Evolutionary conservation across 176 grass and related monocot genomes (phyloP).

Genomic region (Panicum miliaceum): DNA sequence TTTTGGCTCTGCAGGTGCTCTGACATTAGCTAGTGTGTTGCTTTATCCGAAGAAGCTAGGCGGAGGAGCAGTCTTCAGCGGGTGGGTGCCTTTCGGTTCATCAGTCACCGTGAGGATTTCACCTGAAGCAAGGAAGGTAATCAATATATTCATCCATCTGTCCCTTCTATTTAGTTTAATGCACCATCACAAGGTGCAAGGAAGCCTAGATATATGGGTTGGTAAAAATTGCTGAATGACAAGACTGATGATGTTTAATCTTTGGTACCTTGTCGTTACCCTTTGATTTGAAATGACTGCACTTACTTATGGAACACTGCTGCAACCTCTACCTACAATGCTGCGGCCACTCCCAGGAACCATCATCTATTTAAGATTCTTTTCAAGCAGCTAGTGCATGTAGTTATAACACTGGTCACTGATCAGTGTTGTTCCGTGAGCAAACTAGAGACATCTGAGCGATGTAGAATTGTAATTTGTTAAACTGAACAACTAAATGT

Average conservation of each 20-base stretch:
- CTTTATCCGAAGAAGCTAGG: conserved; percentile 88
- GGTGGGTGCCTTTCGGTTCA: conserved; percentile 88
- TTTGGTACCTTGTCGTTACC: not conserved
- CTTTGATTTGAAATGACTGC: not conserved
- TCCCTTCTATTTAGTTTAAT: not conserved
- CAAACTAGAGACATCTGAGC: not conserved
- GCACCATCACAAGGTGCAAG: not conserved
- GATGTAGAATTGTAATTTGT: conserved; percentile 23
- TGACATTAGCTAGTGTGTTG: conserved; percentile 87
- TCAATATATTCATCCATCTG: not conserved
- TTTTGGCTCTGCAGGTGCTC: conserved; percentile 52
- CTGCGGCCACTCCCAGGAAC: not conserved
- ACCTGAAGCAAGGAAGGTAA: conserved; percentile 78
- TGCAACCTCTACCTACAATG: not conserved
- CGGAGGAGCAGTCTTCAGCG: conserved; percentile 81
- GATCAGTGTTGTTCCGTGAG: not conserved
- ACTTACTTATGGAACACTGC: not conserved
- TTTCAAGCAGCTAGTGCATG: not conserved
- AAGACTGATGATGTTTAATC: conserved; percentile 19
- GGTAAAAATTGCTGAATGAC: conserved; percentile 2
- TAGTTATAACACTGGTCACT: not conserved
- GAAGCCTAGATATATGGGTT: not conserved
- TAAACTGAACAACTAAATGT: not conserved
- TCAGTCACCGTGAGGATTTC: conserved; percentile 70
- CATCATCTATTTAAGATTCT: not conserved